These are phyloP conservation scores for Coemansia sp. DNA, from an alignment of 192 early-diverging fungal genomes.

Conservation along the genomic window DNA sequence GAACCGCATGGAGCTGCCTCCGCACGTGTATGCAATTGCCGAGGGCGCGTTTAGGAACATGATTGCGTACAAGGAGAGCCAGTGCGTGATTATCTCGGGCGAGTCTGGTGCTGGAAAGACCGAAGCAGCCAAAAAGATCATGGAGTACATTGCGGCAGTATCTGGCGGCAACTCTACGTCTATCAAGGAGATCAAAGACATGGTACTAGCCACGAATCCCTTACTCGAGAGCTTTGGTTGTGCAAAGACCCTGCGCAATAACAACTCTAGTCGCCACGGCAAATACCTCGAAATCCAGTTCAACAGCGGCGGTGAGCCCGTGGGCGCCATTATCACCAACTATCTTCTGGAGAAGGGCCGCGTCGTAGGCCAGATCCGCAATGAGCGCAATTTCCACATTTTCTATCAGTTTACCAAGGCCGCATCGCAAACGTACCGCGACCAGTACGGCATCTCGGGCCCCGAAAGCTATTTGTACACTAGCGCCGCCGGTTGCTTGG, in stretches of 20 bases:
- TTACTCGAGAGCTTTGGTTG: conserved; percentile 98
- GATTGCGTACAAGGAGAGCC: conserved; percentile 98
- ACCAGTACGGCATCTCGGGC: conserved; percentile 68
- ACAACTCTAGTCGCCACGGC: conserved; percentile 98
- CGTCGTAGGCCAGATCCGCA: conserved; percentile 90
- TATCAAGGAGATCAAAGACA: conserved; percentile 95
- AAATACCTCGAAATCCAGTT: conserved; percentile 99
- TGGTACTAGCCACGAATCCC: conserved; percentile 99
- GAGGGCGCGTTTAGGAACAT: conserved; percentile 91
- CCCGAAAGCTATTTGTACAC: conserved; percentile 82
- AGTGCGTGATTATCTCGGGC: conserved; percentile 98
- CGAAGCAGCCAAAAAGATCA: conserved; percentile 90
- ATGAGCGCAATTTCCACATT: conserved; percentile 98
- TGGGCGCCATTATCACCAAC: conserved; percentile 97
- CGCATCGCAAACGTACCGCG: conserved; percentile 72
- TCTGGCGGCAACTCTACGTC: conserved; percentile 72
- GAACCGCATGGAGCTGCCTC: conserved; percentile 85
- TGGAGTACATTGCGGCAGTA: conserved; percentile 98
- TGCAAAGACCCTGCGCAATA: conserved; percentile 98
- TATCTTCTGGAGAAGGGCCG: conserved; percentile 97
- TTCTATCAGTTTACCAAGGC: conserved; percentile 91
- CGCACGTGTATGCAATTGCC: conserved; percentile 98
- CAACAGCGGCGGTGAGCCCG: conserved; percentile 86
- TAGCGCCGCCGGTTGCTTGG: conserved; percentile 70
- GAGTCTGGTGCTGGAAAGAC: conserved; percentile 95